These are phyloP conservation scores for Carex cristatella DNA, from an alignment of 176 grass and related monocot genomes.

Conservation along the genomic window DNA sequence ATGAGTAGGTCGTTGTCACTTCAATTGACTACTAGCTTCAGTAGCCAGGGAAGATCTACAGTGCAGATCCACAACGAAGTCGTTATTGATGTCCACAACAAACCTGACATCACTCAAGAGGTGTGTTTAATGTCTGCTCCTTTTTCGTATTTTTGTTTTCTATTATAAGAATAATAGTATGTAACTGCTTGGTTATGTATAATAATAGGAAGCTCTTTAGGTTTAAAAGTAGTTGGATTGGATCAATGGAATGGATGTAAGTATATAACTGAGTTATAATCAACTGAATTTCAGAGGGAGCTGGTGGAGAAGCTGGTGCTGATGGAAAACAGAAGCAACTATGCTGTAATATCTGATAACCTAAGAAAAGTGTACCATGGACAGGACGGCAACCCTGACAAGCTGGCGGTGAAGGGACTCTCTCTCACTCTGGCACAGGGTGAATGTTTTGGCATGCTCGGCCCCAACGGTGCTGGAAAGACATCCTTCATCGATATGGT, in stretches of 20 bases:
- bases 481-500: constrained; percentile 98
- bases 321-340: constrained; percentile 33
- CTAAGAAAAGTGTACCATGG: constrained; percentile 73
- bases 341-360: constrained; percentile 67
- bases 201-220: background rate
- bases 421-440: constrained; percentile 84
- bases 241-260: background rate
- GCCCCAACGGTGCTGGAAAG: constrained; percentile 91
- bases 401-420: constrained; percentile 73
- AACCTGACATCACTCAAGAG: constrained; percentile 51
- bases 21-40: constrained; percentile 30
- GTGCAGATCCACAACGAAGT: constrained; percentile 25
- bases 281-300: constrained; percentile 43
- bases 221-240: background rate
- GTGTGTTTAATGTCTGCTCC: constrained; percentile 25
- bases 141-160: background rate
- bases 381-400: constrained; percentile 81
- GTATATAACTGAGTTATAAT: background rate
- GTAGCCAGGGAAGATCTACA: constrained; percentile 29
- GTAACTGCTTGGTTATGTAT: background rate
- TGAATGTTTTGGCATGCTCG: constrained; percentile 97
- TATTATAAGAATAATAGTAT: background rate
- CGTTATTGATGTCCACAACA: constrained; percentile 59
- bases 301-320: constrained; percentile 60
- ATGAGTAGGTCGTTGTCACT: constrained; percentile 3